Conservation (phyloP, 116 monocot species). For the Cymodocea nodosa region DNA sequence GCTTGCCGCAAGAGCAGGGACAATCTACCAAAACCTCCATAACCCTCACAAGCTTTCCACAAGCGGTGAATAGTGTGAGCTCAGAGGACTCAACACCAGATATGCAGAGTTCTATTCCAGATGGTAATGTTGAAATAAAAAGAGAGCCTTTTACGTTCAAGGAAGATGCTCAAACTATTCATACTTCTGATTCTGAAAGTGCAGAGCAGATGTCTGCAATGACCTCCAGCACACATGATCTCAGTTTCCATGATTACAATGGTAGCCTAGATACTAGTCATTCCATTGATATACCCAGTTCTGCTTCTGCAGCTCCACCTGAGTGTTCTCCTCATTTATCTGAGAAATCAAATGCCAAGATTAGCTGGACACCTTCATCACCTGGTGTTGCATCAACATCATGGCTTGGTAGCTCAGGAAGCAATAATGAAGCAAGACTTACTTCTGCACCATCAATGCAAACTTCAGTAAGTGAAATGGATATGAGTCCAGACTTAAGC, state of each 20-base stretch:
- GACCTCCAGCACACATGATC: constrained; percentile 18
- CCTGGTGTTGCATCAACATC: constrained; percentile 70
- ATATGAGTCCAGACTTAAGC: constrained; percentile 42
- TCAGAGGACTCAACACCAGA: constrained; percentile 34
- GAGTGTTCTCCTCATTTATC: constrained; percentile 71
- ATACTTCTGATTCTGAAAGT: constrained; percentile 19
- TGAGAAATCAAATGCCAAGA: constrained; percentile 60
- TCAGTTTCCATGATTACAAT: constrained; percentile 22
- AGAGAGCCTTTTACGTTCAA: constrained; percentile 8
- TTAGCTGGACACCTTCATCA: constrained; percentile 40
- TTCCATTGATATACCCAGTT: constrained; percentile 25
- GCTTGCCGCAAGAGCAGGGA: constrained; percentile 51
- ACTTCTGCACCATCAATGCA: constrained; percentile 42
- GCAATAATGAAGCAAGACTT: constrained; percentile 37
- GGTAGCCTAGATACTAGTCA: constrained; percentile 20
- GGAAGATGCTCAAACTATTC: constrained; percentile 17
- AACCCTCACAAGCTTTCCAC: constrained; percentile 54
- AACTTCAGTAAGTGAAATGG: constrained; percentile 59
- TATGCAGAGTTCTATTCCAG: constrained; percentile 17
- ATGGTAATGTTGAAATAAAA: constrained; percentile 16
- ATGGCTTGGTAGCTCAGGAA: constrained; percentile 55
- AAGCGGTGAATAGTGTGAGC: constrained; percentile 59
- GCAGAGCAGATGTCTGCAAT: constrained; percentile 12
- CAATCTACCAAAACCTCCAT: constrained; percentile 62
- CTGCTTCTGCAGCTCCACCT: constrained; percentile 30